phyloP scores from a whole-genome alignment of 148 eudicot genomes.

The Chenopodium album region DNA sequence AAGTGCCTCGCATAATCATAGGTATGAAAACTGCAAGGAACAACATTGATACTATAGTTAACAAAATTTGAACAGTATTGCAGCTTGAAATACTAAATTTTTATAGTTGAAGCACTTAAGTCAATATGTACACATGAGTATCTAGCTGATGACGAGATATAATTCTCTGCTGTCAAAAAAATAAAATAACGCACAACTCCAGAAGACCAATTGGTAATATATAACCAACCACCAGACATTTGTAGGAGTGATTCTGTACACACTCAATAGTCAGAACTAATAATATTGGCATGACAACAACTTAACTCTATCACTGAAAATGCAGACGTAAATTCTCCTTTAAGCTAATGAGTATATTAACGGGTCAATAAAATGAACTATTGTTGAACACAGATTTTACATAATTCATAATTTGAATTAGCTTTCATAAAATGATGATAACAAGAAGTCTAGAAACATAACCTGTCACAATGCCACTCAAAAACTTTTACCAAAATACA shows the following conservation, averaged over 20 bases:
- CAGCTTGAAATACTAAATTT: not conserved
- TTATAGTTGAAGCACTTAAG: not conserved
- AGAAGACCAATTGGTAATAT: not conserved
- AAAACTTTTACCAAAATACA: not conserved
- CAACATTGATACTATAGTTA: not conserved
- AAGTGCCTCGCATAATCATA: conserved; percentile 98
- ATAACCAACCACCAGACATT: not conserved
- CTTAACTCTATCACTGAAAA: not conserved
- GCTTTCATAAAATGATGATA: not conserved
- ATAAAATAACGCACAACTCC: not conserved
- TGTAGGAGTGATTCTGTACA: not conserved
- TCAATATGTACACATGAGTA: not conserved
- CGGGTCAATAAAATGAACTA: not conserved
- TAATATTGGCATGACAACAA: not conserved
- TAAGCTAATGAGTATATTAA: not conserved
- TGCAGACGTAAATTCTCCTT: not conserved
- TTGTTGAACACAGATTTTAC: too few species aligned
- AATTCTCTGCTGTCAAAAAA: conserved; percentile 10
- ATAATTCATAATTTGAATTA: not conserved
- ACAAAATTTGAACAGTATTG: not conserved
- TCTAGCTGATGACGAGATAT: not conserved
- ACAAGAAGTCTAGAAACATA: not conserved
- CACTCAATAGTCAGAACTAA: not conserved
- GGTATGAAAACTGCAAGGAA: conserved; percentile 76
- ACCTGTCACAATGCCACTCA: not conserved